phyloP scores from a whole-genome alignment of 805 yeast genomes.

The Candida ovalis region DNA sequence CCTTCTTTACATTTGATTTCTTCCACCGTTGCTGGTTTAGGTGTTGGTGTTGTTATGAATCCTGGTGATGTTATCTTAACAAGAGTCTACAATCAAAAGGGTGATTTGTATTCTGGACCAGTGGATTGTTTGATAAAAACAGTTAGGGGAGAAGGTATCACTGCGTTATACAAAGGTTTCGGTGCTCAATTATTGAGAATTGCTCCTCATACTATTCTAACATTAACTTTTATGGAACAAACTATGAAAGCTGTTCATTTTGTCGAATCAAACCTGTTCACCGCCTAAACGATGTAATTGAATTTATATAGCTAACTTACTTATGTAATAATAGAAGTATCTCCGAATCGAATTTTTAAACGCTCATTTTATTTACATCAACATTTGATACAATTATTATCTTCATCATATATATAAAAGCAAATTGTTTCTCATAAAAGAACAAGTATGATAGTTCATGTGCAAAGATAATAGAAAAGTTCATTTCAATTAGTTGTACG shows the following conservation, averaged over 20 bases:
- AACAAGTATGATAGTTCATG: neutral
- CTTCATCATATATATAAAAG: neutral
- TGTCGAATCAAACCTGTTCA: slow-evolving; percentile 34
- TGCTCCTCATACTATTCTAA: slow-evolving; percentile 90
- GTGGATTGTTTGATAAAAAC: slow-evolving; percentile 87
- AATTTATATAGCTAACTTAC: neutral
- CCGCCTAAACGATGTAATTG: neutral
- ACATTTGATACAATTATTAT: neutral
- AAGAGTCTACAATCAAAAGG: slow-evolving; percentile 92
- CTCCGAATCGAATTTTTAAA: neutral
- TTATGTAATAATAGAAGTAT: neutral
- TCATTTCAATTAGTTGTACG: neutral
- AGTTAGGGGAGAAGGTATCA: slow-evolving; percentile 73
- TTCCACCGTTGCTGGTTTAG: slow-evolving; percentile 78
- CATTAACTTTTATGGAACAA: slow-evolving; percentile 93
- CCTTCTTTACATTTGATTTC: slow-evolving; percentile 69
- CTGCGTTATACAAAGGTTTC: slow-evolving; percentile 92
- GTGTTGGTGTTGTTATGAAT: slow-evolving; percentile 93
- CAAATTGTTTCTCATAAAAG: neutral
- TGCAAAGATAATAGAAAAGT: neutral
- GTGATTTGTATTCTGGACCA: slow-evolving; percentile 80
- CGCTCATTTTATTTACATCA: no score
- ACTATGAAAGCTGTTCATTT: slow-evolving; percentile 61
- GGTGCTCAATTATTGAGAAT: slow-evolving; percentile 88
- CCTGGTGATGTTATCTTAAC: slow-evolving; percentile 97